Evolutionary conservation across 331 rosid genomes (phyloP).

Genomic region (Rhamnella rubrinervis): DNA sequence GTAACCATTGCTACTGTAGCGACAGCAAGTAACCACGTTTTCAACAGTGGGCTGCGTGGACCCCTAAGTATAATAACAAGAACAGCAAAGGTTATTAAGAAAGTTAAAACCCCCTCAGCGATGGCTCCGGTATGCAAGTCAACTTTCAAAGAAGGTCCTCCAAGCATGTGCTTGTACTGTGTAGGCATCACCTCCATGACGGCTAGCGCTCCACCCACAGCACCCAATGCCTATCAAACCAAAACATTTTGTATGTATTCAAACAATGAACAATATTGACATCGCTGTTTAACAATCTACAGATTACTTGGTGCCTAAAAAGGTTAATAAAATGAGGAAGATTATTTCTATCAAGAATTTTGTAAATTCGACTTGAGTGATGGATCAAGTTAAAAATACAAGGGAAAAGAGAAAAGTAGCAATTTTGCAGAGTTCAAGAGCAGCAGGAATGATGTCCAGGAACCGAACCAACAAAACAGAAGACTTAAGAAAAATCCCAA

Average conservation of each 20-base stretch:
- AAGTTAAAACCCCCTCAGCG: constrained; percentile 81
- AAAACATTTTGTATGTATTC: neutral
- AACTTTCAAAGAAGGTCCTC: constrained; percentile 85
- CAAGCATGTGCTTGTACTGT: constrained; percentile 67
- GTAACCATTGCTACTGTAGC: constrained; percentile 54
- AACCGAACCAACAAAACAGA: neutral
- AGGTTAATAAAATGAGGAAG: no score
- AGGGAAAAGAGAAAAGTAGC: constrained; percentile 9
- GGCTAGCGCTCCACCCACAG: constrained; percentile 79
- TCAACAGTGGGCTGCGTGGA: constrained; percentile 52
- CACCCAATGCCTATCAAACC: constrained; percentile 69
- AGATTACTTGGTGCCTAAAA: no score
- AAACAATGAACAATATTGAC: neutral
- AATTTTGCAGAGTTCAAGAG: no score
- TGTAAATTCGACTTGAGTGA: no score
- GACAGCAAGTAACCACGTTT: constrained; percentile 61
- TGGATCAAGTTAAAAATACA: neutral
- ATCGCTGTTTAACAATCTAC: no score
- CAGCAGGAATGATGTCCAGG: no score
- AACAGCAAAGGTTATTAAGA: constrained; percentile 61
- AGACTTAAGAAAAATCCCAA: neutral
- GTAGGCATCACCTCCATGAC: constrained; percentile 62
- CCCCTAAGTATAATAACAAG: constrained; percentile 68
- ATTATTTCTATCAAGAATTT: no score
- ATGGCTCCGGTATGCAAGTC: constrained; percentile 78